Conservation (phyloP, 1,284 basidiomycete genomes). For the Xanthoconium separans region DNA sequence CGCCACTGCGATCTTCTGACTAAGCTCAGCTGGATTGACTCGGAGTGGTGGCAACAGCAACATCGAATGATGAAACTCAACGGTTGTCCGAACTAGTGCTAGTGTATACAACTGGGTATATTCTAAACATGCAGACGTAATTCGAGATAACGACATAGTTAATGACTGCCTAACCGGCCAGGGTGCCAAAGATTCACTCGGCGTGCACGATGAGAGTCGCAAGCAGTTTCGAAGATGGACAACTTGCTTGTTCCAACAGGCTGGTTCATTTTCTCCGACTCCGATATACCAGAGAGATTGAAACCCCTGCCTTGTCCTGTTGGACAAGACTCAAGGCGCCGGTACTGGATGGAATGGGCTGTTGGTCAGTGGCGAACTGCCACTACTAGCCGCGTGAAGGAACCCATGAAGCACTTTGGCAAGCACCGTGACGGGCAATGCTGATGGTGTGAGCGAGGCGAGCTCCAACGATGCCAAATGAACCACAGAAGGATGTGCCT, state of each 20-base stretch:
- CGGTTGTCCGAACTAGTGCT: too few relatives aligned
- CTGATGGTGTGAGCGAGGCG: slow-evolving; percentile 24
- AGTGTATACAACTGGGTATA: too few relatives aligned
- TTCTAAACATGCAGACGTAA: too few relatives aligned
- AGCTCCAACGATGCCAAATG: slow-evolving; percentile 24
- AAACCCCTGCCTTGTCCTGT: neutral
- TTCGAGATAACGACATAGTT: neutral
- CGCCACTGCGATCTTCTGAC: slow-evolving; percentile 19
- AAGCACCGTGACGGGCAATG: slow-evolving; percentile 10
- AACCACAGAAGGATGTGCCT: slow-evolving; percentile 26
- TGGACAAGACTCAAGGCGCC: neutral
- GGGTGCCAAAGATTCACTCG: neutral
- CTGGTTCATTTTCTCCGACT: too few relatives aligned
- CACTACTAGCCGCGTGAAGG: slow-evolving; percentile 17
- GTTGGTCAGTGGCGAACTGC: neutral
- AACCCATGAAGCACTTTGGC: slow-evolving; percentile 15
- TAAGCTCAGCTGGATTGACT: slow-evolving; percentile 19
- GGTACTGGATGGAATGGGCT: neutral
- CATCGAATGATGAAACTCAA: too few relatives aligned
- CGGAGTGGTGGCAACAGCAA: too few relatives aligned
- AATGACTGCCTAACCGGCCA: neutral
- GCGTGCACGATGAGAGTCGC: too few relatives aligned
- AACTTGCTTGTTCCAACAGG: too few relatives aligned
- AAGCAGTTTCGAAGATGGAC: too few relatives aligned
- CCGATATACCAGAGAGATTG: too few relatives aligned